Percentiles rank a stretch among this genome's conserved stretches.
phyloP scores from a whole-genome alignment of 2,329 filamentous ascomycete species.

The Penicillium sp. region DNA sequence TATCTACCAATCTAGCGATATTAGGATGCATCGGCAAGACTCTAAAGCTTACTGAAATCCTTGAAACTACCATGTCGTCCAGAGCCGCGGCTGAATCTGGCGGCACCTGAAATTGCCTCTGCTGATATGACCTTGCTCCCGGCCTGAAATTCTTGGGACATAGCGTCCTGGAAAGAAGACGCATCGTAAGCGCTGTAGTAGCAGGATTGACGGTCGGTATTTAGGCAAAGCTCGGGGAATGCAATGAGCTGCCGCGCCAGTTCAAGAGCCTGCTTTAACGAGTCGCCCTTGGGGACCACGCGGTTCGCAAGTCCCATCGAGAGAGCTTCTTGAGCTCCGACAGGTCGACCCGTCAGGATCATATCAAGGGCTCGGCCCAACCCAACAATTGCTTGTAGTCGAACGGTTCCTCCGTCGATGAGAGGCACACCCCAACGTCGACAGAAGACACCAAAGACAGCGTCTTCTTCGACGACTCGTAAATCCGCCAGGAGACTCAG shows the following conservation, averaged over 20 bases:
- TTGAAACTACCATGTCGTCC: slow-evolving; percentile 21
- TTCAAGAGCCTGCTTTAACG: slow-evolving; percentile 48
- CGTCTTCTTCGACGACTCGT: slow-evolving; percentile 53
- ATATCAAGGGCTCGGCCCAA: slow-evolving; percentile 56
- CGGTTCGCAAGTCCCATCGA: slow-evolving; percentile 54
- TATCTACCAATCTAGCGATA: background rate
- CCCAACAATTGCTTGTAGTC: slow-evolving; percentile 52
- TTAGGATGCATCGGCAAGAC: background rate
- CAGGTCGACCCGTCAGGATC: slow-evolving; percentile 54
- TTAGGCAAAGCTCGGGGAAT: slow-evolving; percentile 56
- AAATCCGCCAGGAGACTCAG: slow-evolving; percentile 54
- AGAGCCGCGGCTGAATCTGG: slow-evolving; percentile 16
- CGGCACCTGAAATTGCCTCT: slow-evolving; percentile 18
- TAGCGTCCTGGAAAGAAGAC: slow-evolving; percentile 50
- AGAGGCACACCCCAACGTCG: slow-evolving; percentile 54
- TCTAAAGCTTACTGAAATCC: slow-evolving; percentile 16
- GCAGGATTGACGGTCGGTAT: slow-evolving; percentile 47
- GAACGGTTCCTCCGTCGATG: slow-evolving; percentile 54
- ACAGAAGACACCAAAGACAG: slow-evolving; percentile 57
- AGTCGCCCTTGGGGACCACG: slow-evolving; percentile 52
- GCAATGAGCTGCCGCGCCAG: slow-evolving; percentile 48
- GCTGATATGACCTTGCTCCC: slow-evolving; percentile 17
- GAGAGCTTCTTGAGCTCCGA: slow-evolving; percentile 51
- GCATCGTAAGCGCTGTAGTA: slow-evolving; percentile 54
- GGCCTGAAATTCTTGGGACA: slow-evolving; percentile 14